A percentile compares a stretch with the other conserved stretches of the same genome.
phyloP scores from a whole-genome alignment of 2,329 filamentous ascomycete genomes.

The Dactylellina sp. region DNA sequence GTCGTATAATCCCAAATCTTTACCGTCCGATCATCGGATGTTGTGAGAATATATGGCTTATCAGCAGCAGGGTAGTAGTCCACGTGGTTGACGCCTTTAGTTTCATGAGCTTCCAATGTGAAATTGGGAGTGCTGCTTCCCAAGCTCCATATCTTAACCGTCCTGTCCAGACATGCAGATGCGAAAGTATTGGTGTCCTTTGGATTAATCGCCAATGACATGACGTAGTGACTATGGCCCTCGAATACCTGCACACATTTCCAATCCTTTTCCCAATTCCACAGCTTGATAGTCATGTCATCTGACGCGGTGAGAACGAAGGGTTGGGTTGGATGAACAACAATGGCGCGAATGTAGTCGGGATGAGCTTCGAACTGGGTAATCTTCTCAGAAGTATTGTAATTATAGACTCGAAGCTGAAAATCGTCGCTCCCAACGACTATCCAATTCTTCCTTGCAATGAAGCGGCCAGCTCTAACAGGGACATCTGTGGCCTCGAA shows the following conservation, averaged over 20 bases:
- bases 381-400: conserved; percentile 99
- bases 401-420: conserved; percentile 91
- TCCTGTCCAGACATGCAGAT: conserved; percentile 93
- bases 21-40: conserved; percentile 93
- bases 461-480: conserved; percentile 93
- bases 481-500: conserved; percentile 99
- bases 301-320: conserved; percentile 96
- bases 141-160: conserved; percentile 97
- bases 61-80: conserved; percentile 84
- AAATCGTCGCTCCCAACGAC: conserved; percentile 96
- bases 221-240: conserved; percentile 95
- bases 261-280: conserved; percentile 99
- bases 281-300: conserved; percentile 98
- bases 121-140: conserved; percentile 95
- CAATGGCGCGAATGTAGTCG: conserved; percentile 97
- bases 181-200: conserved; percentile 95
- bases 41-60: conserved; percentile 90
- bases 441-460: conserved; percentile 99
- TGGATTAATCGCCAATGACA: conserved; percentile 96
- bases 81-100: conserved; percentile 82
- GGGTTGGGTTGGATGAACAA: conserved; percentile 92
- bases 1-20: conserved; percentile 99
- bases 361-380: conserved; percentile 96
- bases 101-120: conserved; percentile 80
- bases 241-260: conserved; percentile 98